These are phyloP conservation scores for Agaricus sinodeliciosus DNA, from an alignment of 768 basidiomycete species.

Conservation along the genomic window DNA sequence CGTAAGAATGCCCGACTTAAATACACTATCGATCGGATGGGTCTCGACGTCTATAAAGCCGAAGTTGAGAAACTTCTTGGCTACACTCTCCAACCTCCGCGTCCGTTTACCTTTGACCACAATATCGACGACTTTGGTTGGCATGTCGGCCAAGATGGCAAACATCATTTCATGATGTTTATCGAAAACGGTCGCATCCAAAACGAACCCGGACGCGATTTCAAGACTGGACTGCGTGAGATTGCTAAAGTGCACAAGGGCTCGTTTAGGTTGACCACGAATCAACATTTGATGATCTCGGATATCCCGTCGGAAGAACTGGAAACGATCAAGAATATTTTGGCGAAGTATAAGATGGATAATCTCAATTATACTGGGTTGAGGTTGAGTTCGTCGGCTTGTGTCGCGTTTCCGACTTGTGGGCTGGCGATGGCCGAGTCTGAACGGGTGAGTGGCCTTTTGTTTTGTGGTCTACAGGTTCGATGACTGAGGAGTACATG, in stretches of 20 bases:
- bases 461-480: neutral
- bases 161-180: conserved; percentile 87
- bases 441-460: conserved; percentile 34
- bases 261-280: conserved; percentile 86
- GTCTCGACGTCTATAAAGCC: conserved; percentile 76
- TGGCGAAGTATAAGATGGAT: conserved; percentile 86
- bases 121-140: conserved; percentile 96
- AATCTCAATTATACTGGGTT: conserved; percentile 75
- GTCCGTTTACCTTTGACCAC: conserved; percentile 73
- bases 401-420: conserved; percentile 97
- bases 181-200: conserved; percentile 98
- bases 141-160: conserved; percentile 81
- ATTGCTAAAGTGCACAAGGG: conserved; percentile 96
- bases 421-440: conserved; percentile 51
- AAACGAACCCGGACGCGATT: conserved; percentile 84
- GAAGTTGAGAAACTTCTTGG: conserved; percentile 90
- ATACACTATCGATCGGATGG: conserved; percentile 97
- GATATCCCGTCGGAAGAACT: conserved; percentile 74
- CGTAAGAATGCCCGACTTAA: conserved; percentile 88
- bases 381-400: conserved; percentile 87
- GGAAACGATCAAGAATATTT: conserved; percentile 66
- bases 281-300: conserved; percentile 89
- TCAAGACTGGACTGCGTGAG: conserved; percentile 89
- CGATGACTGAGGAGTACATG: neutral
- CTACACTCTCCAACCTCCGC: conserved; percentile 65